Base-by-base conservation (phyloP, 2,329 filamentous ascomycete genomes). In the Aspergillus sp. region DNA sequence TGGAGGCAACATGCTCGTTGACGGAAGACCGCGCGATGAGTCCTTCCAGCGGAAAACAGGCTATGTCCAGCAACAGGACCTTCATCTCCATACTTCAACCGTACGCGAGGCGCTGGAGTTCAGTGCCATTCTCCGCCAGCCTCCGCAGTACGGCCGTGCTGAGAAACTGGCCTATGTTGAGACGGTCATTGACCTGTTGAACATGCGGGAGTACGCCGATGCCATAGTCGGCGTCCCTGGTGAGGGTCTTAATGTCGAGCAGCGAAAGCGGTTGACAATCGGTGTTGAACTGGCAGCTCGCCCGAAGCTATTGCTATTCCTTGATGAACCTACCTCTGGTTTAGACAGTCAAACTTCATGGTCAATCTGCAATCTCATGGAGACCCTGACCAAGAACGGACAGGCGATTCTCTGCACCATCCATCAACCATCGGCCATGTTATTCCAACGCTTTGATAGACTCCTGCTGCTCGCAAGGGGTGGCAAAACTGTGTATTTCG, bases 351-450 rank as follows among this genome's bases (percentile, higher is more conserved):
- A 96, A 74, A 95, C 90, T 3, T 93, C 91, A 1, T 96, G 90
- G 91, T 88, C 91, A 61, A 96, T 96, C 68, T 83, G 90, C 51
- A 86, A 89, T 65, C 83, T 96, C 20, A 82, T 97, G 40, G 88
- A 93, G 73, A 96, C 93, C 76, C 80, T 97, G 37, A 90, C 91
- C 65, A 89, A 93, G 73, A 87, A 85, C 57, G 93, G 93, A 9
- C 91, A 95, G 72, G 91, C 93, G 22, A 88, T 97, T 69, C 84
- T 97, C 13, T 96, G 91, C 76, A 96, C 93, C 0, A 96, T 97
- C 60, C 93, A 97, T 72, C 93, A 97, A 73, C 93, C 93, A 13
- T 93, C 90, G 12, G 91, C 91, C 40, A 90, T 96, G 79, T 81
- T 96, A 47, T 96, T 97, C 79, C 89, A 96, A 72, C 86, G 90